A percentile compares a stretch with the other conserved stretches of the same genome.
These are phyloP conservation scores for Nothophoma quercina DNA, from an alignment of 2,329 filamentous ascomycete genomes.

Conservation along the genomic window DNA sequence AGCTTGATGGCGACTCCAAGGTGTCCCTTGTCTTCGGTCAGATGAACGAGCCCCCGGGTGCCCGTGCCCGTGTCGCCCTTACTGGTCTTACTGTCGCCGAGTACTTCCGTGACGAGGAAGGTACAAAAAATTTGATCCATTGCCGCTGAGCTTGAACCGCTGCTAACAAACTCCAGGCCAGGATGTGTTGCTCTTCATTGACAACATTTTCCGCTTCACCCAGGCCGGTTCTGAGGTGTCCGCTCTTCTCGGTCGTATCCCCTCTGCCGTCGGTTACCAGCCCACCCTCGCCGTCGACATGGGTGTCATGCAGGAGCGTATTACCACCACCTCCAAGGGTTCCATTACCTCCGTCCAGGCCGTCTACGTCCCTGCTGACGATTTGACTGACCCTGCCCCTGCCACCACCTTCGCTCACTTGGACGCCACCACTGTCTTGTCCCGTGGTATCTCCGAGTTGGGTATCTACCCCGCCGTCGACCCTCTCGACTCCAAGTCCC, in stretches of 20 bases:
- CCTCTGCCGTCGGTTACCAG: slow-evolving; percentile 99
- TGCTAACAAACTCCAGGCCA: slow-evolving; percentile 90
- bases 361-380: slow-evolving; percentile 99
- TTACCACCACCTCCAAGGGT: slow-evolving; percentile 99
- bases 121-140: slow-evolving; percentile 49
- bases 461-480: slow-evolving; percentile 99
- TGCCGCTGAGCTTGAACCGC: slow-evolving; percentile 57
- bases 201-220: slow-evolving; percentile 99
- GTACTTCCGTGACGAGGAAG: slow-evolving; percentile 81
- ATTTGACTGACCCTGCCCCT: slow-evolving; percentile 99
- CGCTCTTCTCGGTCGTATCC: slow-evolving; percentile 98
- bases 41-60: slow-evolving; percentile 99
- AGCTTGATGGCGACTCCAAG: slow-evolving; percentile 99
- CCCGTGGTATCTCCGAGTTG: slow-evolving; percentile 99
- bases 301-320: slow-evolving; percentile 88
- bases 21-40: slow-evolving; percentile 99
- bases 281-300: slow-evolving; percentile 47
- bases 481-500: slow-evolving; percentile 98
- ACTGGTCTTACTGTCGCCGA: slow-evolving; percentile 69
- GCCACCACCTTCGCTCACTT: slow-evolving; percentile 99
- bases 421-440: slow-evolving; percentile 99
- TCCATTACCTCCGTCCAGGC: slow-evolving; percentile 99
- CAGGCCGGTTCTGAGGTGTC: slow-evolving; percentile 99
- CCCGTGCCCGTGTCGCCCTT: slow-evolving; percentile 98
- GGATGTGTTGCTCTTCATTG: slow-evolving; percentile 99